These are phyloP conservation scores for Penicillium paxilli DNA, from an alignment of 495 filamentous ascomycete species.

Conservation along the genomic window DNA sequence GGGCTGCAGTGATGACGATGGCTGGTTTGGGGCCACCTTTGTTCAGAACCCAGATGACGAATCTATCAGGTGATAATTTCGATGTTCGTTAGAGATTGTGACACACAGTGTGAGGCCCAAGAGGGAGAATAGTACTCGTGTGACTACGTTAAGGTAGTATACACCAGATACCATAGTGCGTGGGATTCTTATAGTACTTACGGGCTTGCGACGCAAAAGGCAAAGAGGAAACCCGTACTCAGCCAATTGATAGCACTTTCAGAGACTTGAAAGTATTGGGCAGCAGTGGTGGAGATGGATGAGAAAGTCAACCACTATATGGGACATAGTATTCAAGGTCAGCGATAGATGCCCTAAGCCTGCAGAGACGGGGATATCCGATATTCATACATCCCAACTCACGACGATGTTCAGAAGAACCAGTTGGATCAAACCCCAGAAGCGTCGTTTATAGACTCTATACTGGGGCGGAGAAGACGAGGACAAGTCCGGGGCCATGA, in stretches of 20 bases:
- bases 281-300: slow-evolving; percentile 73
- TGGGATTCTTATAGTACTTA: slow-evolving; percentile 32
- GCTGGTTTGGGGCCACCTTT: slow-evolving; percentile 74
- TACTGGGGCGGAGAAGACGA: slow-evolving; percentile 45
- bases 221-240: slow-evolving; percentile 81
- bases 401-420: slow-evolving; percentile 89
- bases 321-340: neutral
- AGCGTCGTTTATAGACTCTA: slow-evolving; percentile 84
- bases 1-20: slow-evolving; percentile 68
- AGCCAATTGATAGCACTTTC: slow-evolving; percentile 90
- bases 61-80: slow-evolving; percentile 31
- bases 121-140: no score
- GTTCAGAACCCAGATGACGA: slow-evolving; percentile 77
- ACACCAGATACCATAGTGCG: neutral
- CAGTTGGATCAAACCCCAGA: slow-evolving; percentile 82
- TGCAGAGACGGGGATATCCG: neutral
- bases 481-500: slow-evolving; percentile 2
- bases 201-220: slow-evolving; percentile 74
- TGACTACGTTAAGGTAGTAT: no score
- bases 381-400: slow-evolving; percentile 83
- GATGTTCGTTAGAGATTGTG: neutral
- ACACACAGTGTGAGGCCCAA: no score
- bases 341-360: slow-evolving; percentile 2
- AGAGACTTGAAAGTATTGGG: slow-evolving; percentile 71
- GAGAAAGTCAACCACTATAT: slow-evolving; percentile 89